Evolutionary conservation across 306 rosid species (phyloP), one percentile per base, ranked within the genome.

Genomic region (Echinosophora koreensis): DNA sequence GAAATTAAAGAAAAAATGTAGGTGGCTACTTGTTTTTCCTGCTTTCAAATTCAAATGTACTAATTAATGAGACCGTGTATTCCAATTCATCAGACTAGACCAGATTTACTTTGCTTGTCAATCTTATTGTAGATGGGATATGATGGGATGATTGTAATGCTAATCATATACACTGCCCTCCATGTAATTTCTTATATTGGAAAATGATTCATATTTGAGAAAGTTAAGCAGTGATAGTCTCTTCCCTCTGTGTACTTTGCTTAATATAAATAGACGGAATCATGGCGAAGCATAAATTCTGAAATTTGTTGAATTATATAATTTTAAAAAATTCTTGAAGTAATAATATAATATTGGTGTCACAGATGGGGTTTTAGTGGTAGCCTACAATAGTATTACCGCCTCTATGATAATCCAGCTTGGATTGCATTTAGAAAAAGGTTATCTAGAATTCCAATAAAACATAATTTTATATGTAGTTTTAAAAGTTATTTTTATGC

Each of bases 401-500:
- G 22, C 22, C 22, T 22, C 22, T 22, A 22, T 22, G 22, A 22
- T 22, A 22, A 22, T 22, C 22, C 22, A 22, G 22, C 22, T 22
- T 59, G 14, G 30, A 60, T 39, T 75, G 32, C 8, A 62, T 62
- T 62, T 47, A 6, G 14, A 50, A 46, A 58, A 52, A 34, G 3
- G 41, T 81, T 30, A 7, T 16, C 69, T 68, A 54, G 56, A 66
- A 50, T 77, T 30, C 27, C 49, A 55, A 14, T 30, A 16, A 42
- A 54, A 6, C 7, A 7, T 28, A 6, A 12, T 28, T 54, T 64
- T 6, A 61, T 44, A 1, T 4, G 4, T 42, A 32, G 68, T 30
- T 57, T 51, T 47, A 51, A 44, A 68, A 35, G 60, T 28, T 71
- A 61, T 52, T 73, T 69, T 80, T 64, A 57, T 30, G 51, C 74